Evolutionary conservation across 257 asterid species (phyloP), one percentile per base, ranked within the genome.

Genomic region (Przewalskia tangutica): DNA sequence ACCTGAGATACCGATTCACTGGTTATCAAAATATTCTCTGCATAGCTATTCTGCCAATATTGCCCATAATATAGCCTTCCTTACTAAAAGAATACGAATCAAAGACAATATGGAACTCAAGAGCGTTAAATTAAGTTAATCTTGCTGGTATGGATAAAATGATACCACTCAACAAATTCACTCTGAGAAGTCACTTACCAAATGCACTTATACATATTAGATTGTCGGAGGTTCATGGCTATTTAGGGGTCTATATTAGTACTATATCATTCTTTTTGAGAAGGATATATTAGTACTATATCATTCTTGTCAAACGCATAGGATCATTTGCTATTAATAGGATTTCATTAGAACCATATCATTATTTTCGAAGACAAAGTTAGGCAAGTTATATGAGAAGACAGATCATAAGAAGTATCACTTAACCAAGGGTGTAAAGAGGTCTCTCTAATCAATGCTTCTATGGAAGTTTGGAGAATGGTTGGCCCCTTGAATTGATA

Each of bases 401-500:
- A n/a, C 27, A 56, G 27, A 56, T 56, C 23, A 56, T 17, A 56
- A 56, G 63, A 56, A 17, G 23, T 56, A 9, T 6, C 63, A 56
- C 20, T 5, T n/a, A 17, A 56, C 63, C 53, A 48, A 48, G 44
- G 67, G 78, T 65, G 14, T n/a, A 12, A 51, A 84, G 85, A 79
- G 82, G 40, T 32, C 13, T 54, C 13, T 54, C 42, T 3, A 71
- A 79, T 86, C 60, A 60, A 81, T 88, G 90, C 92, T 77, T 73
- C 90, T 6, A 88, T 80, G 20, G 64, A 89, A 59, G 17, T n/a
- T 7, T 2, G 65, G 90, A 84, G 91, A 85, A 86, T 82, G 91
- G 91, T 90, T 90, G 93, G 87, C 92, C 90, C 66, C 84, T 86
- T 44, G 20, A 13, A 64, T 64, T 64, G 46, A 20, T 34, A 34